Conservation (phyloP, 441 rosid species). For the Breynia disticha region DNA sequence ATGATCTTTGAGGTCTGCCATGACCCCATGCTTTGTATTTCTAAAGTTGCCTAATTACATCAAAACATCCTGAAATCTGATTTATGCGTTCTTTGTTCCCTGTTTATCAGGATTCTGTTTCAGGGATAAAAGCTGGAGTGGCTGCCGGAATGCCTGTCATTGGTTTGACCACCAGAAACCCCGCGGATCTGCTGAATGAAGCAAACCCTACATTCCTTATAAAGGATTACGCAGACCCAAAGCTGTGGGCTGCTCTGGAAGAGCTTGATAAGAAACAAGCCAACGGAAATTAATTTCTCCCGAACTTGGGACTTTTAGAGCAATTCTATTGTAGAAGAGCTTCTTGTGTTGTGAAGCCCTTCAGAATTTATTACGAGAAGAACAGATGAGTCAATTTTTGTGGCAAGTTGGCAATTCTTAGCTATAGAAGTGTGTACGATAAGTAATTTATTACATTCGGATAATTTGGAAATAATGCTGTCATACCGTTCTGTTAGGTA, state of each 20-base stretch:
- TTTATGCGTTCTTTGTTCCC: not conserved
- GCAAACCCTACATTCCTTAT: conserved; percentile 73
- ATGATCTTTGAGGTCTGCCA: conserved; percentile 53
- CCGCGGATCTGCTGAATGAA: conserved; percentile 45
- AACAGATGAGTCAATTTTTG: not conserved
- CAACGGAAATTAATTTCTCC: not conserved
- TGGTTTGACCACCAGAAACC: conserved; percentile 77
- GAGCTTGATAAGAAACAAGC: conserved; percentile 38
- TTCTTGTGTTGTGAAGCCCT: too few relatives aligned
- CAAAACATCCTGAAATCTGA: not conserved
- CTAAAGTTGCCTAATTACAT: too few relatives aligned
- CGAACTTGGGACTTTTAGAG: too few relatives aligned
- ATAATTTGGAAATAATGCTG: too few relatives aligned
- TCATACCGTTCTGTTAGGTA: too few relatives aligned
- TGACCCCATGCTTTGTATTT: too few relatives aligned
- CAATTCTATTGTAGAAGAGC: too few relatives aligned
- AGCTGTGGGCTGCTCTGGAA: conserved; percentile 64
- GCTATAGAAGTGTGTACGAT: too few relatives aligned
- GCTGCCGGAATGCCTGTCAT: conserved; percentile 87
- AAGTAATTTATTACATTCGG: too few relatives aligned
- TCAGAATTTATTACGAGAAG: not conserved
- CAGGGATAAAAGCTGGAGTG: conserved; percentile 92
- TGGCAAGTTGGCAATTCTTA: too few relatives aligned
- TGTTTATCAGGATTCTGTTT: conserved; percentile 56
- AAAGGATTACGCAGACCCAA: conserved; percentile 67